Conservation (phyloP, 164 flowering plant genomes). For the Houttuynia cordata region DNA sequence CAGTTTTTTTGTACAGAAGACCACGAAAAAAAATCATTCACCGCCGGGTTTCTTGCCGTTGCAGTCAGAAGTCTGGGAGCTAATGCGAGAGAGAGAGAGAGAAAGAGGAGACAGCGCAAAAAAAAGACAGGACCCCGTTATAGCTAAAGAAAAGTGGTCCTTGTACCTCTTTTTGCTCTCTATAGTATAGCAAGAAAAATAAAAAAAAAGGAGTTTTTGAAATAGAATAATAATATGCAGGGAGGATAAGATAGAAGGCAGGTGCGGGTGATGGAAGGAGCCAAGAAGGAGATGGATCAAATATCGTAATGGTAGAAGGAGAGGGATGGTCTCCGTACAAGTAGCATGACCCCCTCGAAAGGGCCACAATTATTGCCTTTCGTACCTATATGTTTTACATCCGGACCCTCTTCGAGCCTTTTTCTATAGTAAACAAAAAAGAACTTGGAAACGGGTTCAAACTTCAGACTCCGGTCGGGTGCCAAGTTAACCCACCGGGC, state of each 20-base stretch:
- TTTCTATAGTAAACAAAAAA: no score
- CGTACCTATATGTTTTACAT: no score
- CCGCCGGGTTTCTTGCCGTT: not conserved
- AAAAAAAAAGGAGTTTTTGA: not conserved
- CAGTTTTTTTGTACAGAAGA: not conserved
- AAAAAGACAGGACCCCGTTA: not conserved
- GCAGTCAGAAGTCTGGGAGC: not conserved
- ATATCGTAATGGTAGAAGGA: no score
- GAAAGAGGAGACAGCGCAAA: not conserved
- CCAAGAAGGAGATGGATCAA: no score
- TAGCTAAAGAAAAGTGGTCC: not conserved
- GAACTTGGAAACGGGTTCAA: no score
- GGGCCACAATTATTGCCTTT: not conserved
- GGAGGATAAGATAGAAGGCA: not conserved
- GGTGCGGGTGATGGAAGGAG: not conserved
- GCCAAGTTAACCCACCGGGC: no score
- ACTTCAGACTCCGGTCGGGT: no score
- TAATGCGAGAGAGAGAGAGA: slow-evolving; percentile 1
- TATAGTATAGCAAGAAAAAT: not conserved
- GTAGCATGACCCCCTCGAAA: not conserved
- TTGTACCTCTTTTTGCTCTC: not conserved
- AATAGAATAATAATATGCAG: no score
- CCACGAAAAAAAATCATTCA: not conserved
- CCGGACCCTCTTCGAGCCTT: no score
- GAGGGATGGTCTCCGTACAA: not conserved